Conservation (phyloP, 257 asterid genomes). For the Jaltomata sinuosa region DNA sequence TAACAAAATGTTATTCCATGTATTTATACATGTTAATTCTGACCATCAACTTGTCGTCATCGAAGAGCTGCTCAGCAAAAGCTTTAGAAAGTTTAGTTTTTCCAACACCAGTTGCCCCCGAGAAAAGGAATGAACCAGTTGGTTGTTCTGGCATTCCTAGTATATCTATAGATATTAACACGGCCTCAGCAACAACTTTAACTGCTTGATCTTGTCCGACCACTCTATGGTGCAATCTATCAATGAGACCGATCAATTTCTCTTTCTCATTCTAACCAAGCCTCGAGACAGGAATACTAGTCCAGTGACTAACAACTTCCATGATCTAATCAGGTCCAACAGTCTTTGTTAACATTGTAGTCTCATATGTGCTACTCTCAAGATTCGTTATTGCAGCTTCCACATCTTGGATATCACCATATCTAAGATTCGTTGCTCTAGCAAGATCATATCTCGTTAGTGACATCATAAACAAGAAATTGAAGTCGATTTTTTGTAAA, state of each 20-base stretch:
- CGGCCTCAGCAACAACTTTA: slow-evolving; percentile 75
- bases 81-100: slow-evolving; percentile 93
- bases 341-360: slow-evolving; percentile 60
- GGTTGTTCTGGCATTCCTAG: slow-evolving; percentile 84
- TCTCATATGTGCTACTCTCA: slow-evolving; percentile 35
- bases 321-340: slow-evolving; percentile 93
- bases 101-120: slow-evolving; percentile 94
- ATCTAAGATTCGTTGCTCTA: slow-evolving; percentile 76
- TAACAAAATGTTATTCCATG: slow-evolving; percentile 91
- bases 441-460: slow-evolving; percentile 85
- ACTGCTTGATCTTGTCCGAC: slow-evolving; percentile 74
- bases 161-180: slow-evolving; percentile 74
- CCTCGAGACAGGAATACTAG: too few relatives aligned
- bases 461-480: too few relatives aligned
- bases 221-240: slow-evolving; percentile 26
- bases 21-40: slow-evolving; percentile 95
- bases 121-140: slow-evolving; percentile 76
- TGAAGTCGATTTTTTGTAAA: too few relatives aligned
- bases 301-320: slow-evolving; percentile 83
- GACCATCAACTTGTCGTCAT: too few relatives aligned
- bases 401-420: slow-evolving; percentile 77
- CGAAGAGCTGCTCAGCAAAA: too few relatives aligned
- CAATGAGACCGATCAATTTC: slow-evolving; percentile 58
- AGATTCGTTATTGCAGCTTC: slow-evolving; percentile 64
- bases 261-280: too few relatives aligned